Conservation (phyloP, 257 asterid species). For the Nicotiana benthamiana region DNA sequence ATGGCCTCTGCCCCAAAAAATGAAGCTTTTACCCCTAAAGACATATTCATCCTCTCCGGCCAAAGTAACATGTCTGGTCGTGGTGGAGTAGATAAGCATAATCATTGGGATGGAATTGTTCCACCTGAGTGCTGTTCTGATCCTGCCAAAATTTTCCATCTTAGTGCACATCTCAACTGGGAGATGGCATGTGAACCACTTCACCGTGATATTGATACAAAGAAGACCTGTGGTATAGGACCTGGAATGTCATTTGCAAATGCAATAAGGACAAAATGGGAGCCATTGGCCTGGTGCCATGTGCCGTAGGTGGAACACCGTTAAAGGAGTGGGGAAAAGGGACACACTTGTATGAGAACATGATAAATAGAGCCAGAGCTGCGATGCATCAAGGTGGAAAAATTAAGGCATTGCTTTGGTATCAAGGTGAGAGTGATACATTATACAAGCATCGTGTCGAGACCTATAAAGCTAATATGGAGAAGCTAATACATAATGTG, state of each 20-base stretch:
- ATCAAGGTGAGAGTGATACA: slow-evolving; percentile 92
- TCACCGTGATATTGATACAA: slow-evolving; percentile 75
- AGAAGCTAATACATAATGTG: slow-evolving; percentile 38
- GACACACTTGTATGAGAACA: slow-evolving; percentile 43
- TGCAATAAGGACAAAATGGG: slow-evolving; percentile 45
- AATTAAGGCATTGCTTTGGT: slow-evolving; percentile 76
- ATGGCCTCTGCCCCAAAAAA: slow-evolving; percentile 12
- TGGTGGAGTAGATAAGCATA: slow-evolving; percentile 59
- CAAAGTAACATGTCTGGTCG: slow-evolving; percentile 99
- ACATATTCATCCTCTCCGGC: slow-evolving; percentile 78
- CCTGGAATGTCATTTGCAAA: slow-evolving; percentile 89
- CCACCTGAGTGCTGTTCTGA: slow-evolving; percentile 57
- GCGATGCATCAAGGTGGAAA: slow-evolving; percentile 38
- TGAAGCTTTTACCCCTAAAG: slow-evolving; percentile 31
- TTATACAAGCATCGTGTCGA: slow-evolving; percentile 41
- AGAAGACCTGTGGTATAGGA: slow-evolving; percentile 76
- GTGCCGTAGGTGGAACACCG: slow-evolving; percentile 94
- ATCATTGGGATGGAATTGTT: slow-evolving; percentile 69
- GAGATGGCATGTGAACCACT: slow-evolving; percentile 73
- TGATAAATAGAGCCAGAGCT: slow-evolving; percentile 58
- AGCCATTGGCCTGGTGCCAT: slow-evolving; percentile 63
- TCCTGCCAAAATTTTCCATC: slow-evolving; percentile 45
- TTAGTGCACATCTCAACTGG: slow-evolving; percentile 52
- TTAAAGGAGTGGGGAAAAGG: slow-evolving; percentile 85
- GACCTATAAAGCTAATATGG: slow-evolving; percentile 49